Evolutionary conservation across 208 protist species (phyloP).

Genomic region (Leishmania martiniquensis): DNA sequence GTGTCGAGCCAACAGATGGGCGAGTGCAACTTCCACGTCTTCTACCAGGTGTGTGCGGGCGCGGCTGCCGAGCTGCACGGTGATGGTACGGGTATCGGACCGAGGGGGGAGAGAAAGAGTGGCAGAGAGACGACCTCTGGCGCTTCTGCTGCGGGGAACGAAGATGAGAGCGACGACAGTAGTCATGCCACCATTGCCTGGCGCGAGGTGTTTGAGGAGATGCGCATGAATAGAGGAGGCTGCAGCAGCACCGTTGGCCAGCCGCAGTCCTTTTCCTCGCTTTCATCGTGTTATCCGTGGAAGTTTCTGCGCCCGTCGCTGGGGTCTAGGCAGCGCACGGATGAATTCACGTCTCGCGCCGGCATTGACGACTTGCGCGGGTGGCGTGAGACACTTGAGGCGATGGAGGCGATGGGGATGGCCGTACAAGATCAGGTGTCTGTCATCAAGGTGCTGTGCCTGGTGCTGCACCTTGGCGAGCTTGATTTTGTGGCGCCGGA

Average conservation of each 20-base stretch:
- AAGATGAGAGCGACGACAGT: neutral
- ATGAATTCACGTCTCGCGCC: slow-evolving; percentile 25
- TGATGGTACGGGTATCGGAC: neutral
- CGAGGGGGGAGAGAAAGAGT: neutral
- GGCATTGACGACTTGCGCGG: slow-evolving; percentile 80
- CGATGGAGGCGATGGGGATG: slow-evolving; percentile 94
- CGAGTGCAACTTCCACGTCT: slow-evolving; percentile 97
- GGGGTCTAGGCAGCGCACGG: slow-evolving; percentile 15
- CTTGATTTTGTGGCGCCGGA: slow-evolving; percentile 75
- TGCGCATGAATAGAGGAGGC: slow-evolving; percentile 18
- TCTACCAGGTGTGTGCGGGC: slow-evolving; percentile 93
- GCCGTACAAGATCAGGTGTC: slow-evolving; percentile 60
- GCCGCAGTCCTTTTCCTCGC: too few relatives aligned
- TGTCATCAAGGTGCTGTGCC: slow-evolving; percentile 85
- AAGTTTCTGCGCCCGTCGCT: slow-evolving; percentile 23
- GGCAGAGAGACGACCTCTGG: neutral
- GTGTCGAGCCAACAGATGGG: slow-evolving; percentile 81
- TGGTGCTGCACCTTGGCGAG: slow-evolving; percentile 96
- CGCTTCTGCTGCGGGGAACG: neutral
- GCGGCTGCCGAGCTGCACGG: slow-evolving; percentile 23
- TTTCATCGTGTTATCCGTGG: slow-evolving; percentile 17
- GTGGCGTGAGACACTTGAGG: slow-evolving; percentile 75
- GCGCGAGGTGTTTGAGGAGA: slow-evolving; percentile 24
- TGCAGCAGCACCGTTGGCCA: slow-evolving; percentile 3
- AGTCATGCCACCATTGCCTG: slow-evolving; percentile 10